These are phyloP conservation scores for Ophiosphaerella korrae DNA, from an alignment of 2,329 filamentous ascomycete species.

Conservation along the genomic window DNA sequence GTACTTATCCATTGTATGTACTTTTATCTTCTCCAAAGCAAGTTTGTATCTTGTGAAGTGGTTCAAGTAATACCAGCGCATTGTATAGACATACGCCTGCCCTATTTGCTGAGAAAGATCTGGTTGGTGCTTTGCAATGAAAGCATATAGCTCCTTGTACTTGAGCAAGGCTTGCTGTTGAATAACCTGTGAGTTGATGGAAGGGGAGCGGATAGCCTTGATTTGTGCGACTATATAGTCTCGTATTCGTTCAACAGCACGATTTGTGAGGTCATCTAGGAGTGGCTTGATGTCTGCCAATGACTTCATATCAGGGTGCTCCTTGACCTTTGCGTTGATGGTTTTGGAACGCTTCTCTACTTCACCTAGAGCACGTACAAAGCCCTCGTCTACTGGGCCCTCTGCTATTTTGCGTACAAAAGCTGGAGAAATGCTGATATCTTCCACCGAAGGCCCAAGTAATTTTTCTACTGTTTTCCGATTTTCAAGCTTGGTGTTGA, in stretches of 20 bases:
- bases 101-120: constrained; percentile 87
- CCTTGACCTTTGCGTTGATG: constrained; percentile 70
- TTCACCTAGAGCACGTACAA: constrained; percentile 82
- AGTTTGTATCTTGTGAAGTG: constrained; percentile 89
- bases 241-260: constrained; percentile 90
- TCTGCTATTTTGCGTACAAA: constrained; percentile 86
- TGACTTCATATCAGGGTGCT: constrained; percentile 69
- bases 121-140: constrained; percentile 80
- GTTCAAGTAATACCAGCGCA: constrained; percentile 96
- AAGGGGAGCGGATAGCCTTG: constrained; percentile 89
- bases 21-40: constrained; percentile 80
- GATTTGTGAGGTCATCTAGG: constrained; percentile 80
- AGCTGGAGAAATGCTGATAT: constrained; percentile 83
- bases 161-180: constrained; percentile 90
- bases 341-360: constrained; percentile 77
- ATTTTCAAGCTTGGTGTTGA: constrained; percentile 87
- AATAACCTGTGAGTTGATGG: constrained; percentile 96
- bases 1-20: constrained; percentile 81
- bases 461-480: constrained; percentile 87
- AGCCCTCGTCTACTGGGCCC: constrained; percentile 86
- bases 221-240: constrained; percentile 95
- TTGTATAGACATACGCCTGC: constrained; percentile 95
- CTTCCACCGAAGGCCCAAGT: constrained; percentile 86
- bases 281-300: constrained; percentile 83
- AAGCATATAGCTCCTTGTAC: constrained; percentile 86